Evolutionary conservation across 2,329 filamentous ascomycete species (phyloP), one percentile per base, ranked within the genome.

Genomic region (Akanthomyces muscarius): DNA sequence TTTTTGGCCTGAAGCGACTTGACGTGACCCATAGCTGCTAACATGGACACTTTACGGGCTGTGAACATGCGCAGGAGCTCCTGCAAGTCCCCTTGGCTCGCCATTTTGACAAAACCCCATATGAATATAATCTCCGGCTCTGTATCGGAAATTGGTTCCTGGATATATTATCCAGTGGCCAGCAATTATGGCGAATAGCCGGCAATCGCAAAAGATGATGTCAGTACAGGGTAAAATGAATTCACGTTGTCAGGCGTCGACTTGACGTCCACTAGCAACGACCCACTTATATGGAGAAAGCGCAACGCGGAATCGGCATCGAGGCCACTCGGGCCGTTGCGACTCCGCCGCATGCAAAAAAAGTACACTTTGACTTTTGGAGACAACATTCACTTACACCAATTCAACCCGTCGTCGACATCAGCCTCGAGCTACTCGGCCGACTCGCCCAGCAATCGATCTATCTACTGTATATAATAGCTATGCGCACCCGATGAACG

Each of bases 11-110:
- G 85, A 1, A 88, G 76, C 3, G 81, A 77, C 70, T 83, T 86
- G 63, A 87, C 78, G 66, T 86, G 81, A 50, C 76, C 72, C 80
- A 88, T 83, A 30, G 85, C 85, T 60, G 80, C 80, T 72, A 87
- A 77, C 75, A 87, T 84, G 4, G 84, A 76, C 59, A 85, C 74
- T 69, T 85, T 87, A 60, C 84, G 82, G 53, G 80, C 78, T 4
- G 83, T 87, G 67, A 88, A 75, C 61, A 87, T 77, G 53, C 84
- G 83, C 60, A 88, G 76, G 18, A 88, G 79, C 69, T 86, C 85
- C 68, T 87, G 84, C 25, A 88, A 73, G 66, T 88, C 85, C 64
- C 83, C 79, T 66, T 86, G 83, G 1, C 81, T 77, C 8, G 82
- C 78, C 83, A 86, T 86, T 41, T n/a, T 52, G 30, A 14, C 36